Conservation (phyloP, 1,284 basidiomycete genomes). For the Sanghuangporus sanghuang region DNA sequence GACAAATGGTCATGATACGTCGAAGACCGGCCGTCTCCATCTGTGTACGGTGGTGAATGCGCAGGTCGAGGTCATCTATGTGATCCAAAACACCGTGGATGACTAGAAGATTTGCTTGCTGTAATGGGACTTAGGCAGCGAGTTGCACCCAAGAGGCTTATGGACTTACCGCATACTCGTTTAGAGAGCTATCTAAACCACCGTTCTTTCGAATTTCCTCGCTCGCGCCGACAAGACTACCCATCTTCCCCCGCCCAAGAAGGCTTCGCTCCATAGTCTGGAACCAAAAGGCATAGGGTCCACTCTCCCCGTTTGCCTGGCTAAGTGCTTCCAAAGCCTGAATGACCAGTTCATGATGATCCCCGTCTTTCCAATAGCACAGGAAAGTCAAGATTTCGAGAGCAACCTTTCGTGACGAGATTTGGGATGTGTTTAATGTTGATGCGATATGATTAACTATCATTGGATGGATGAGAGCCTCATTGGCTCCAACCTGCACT, state of each 20-base stretch:
- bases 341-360: slow-evolving; percentile 51
- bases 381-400: slow-evolving; percentile 72
- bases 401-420: slow-evolving; percentile 77
- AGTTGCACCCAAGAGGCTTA: slow-evolving; percentile 21
- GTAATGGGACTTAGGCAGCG: slow-evolving; percentile 17
- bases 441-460: slow-evolving; percentile 82
- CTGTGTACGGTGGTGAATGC: slow-evolving; percentile 80
- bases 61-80: slow-evolving; percentile 74
- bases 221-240: slow-evolving; percentile 90
- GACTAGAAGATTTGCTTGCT: slow-evolving; percentile 68
- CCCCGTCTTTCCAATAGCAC: slow-evolving; percentile 55
- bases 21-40: slow-evolving; percentile 87
- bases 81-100: slow-evolving; percentile 61
- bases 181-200: slow-evolving; percentile 61
- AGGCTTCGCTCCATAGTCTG: slow-evolving; percentile 76
- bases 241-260: slow-evolving; percentile 89
- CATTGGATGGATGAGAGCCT: slow-evolving; percentile 73
- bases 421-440: slow-evolving; percentile 79
- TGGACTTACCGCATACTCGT: slow-evolving; percentile 75
- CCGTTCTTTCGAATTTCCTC: slow-evolving; percentile 76
- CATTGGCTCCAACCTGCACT: slow-evolving; percentile 63
- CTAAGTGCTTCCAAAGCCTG: slow-evolving; percentile 65
- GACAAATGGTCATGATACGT: slow-evolving; percentile 70
- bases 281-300: slow-evolving; percentile 88
- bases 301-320: slow-evolving; percentile 53